Conservation (phyloP, 2,329 filamentous ascomycete genomes). For the Nothopassalora personata region DNA sequence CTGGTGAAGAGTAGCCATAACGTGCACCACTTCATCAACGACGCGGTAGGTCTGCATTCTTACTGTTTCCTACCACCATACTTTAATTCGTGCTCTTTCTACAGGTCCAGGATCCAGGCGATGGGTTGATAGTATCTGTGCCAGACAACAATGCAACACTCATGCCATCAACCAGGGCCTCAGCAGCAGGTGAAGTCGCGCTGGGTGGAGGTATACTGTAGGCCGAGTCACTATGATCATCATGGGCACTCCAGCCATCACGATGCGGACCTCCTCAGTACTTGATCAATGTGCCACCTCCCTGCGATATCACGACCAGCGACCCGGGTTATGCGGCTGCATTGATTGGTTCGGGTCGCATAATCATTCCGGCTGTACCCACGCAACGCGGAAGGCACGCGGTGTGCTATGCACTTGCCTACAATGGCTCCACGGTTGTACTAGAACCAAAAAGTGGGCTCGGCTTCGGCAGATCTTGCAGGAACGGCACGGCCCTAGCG, state of each 20-base stretch:
- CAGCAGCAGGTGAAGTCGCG: background rate
- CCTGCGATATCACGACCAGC: background rate
- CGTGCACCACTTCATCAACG: conserved; percentile 62
- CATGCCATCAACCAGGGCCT: background rate
- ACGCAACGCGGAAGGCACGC: background rate
- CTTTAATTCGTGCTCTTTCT: background rate
- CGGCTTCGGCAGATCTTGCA: background rate
- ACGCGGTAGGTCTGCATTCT: conserved; percentile 46
- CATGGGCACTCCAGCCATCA: background rate
- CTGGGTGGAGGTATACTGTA: background rate
- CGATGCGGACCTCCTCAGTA: background rate
- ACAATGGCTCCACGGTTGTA: background rate
- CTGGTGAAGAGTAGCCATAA: conserved; percentile 67
- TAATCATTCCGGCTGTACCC: background rate
- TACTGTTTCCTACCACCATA: background rate
- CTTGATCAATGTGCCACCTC: background rate
- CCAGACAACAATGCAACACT: background rate
- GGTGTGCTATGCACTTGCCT: background rate
- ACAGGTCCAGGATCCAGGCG: conserved; percentile 37
- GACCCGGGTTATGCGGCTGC: background rate
- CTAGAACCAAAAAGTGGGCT: background rate
- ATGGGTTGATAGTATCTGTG: conserved; percentile 23
- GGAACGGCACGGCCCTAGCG: background rate
- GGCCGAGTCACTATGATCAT: background rate
- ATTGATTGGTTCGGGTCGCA: background rate